Conservation (phyloP, 805 yeast species). For the Sugiyamaella qingdaonensis region DNA sequence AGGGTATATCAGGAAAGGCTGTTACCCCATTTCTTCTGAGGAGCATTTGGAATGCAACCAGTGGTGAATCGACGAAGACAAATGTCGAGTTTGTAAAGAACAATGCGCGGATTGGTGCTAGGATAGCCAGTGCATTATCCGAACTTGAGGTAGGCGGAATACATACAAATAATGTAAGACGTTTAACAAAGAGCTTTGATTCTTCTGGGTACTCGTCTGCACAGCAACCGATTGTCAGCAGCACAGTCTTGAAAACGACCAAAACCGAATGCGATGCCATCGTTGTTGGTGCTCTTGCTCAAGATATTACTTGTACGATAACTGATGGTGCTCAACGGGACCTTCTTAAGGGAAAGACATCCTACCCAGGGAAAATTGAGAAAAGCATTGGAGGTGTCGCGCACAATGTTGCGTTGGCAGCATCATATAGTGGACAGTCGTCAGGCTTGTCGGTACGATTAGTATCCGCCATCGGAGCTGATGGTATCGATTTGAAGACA, state of each 20-base stretch:
- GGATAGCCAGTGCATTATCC: slow-evolving; percentile 56
- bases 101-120: slow-evolving; percentile 65
- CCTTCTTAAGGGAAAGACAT: slow-evolving; percentile 44
- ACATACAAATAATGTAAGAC: too few species aligned
- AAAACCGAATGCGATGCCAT: slow-evolving; percentile 30
- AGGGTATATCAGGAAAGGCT: slow-evolving; percentile 63
- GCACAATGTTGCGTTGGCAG: slow-evolving; percentile 68
- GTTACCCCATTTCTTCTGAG: slow-evolving; percentile 73
- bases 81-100: slow-evolving; percentile 73
- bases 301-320: slow-evolving; percentile 62
- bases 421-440: slow-evolving; percentile 35
- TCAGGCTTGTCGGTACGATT: slow-evolving; percentile 34
- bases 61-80: slow-evolving; percentile 64
- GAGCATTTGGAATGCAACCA: slow-evolving; percentile 61
- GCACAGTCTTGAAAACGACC: not conserved
- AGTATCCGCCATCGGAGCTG: slow-evolving; percentile 61
- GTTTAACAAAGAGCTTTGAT: too few species aligned
- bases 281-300: slow-evolving; percentile 71
- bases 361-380: slow-evolving; percentile 62
- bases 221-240: not conserved
- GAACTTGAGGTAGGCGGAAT: slow-evolving; percentile 31
- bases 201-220: not conserved
- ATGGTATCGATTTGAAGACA: slow-evolving; percentile 29
- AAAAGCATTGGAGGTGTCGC: slow-evolving; percentile 82
- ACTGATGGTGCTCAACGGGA: slow-evolving; percentile 30